Evolutionary conservation across 2,329 filamentous ascomycete species (phyloP).

Genomic region (Epichloe festucae): DNA sequence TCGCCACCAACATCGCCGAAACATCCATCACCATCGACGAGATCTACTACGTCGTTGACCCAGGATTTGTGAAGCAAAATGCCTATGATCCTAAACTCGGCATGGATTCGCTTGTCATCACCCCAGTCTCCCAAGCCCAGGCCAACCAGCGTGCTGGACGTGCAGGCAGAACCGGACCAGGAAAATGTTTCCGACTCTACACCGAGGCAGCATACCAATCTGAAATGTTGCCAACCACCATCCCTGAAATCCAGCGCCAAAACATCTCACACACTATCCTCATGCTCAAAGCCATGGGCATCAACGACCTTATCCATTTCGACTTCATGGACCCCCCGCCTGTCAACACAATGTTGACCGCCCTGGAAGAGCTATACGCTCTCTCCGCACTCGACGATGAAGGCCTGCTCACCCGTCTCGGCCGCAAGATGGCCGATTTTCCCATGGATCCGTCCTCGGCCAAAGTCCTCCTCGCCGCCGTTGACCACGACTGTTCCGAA

Average conservation of each 20-base stretch:
- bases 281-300: conserved; percentile 98
- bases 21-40: conserved; percentile 97
- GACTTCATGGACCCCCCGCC: conserved; percentile 99
- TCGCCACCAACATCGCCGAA: conserved; percentile 96
- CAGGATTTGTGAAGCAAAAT: conserved; percentile 95
- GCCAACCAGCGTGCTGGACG: conserved; percentile 88
- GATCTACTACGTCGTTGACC: conserved; percentile 94
- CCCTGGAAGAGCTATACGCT: conserved; percentile 88
- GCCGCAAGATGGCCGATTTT: conserved; percentile 96
- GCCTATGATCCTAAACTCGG: conserved; percentile 94
- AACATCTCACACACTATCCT: conserved; percentile 88
- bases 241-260: conserved; percentile 91
- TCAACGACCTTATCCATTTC: conserved; percentile 93
- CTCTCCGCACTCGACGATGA: conserved; percentile 88
- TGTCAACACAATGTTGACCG: conserved; percentile 94
- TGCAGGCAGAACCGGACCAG: conserved; percentile 86
- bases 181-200: conserved; percentile 91
- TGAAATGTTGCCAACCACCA: conserved; percentile 92
- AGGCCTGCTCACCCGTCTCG: conserved; percentile 79
- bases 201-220: conserved; percentile 92
- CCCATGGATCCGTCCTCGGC: conserved; percentile 91
- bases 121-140: conserved; percentile 91
- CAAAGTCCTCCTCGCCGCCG: conserved; percentile 78
- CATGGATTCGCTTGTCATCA: conserved; percentile 94
- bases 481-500: conserved; percentile 80